Evolutionary conservation across 129 eudicot species (phyloP), one percentile per base, ranked within the genome.

Genomic region (Saussurea involucrata): DNA sequence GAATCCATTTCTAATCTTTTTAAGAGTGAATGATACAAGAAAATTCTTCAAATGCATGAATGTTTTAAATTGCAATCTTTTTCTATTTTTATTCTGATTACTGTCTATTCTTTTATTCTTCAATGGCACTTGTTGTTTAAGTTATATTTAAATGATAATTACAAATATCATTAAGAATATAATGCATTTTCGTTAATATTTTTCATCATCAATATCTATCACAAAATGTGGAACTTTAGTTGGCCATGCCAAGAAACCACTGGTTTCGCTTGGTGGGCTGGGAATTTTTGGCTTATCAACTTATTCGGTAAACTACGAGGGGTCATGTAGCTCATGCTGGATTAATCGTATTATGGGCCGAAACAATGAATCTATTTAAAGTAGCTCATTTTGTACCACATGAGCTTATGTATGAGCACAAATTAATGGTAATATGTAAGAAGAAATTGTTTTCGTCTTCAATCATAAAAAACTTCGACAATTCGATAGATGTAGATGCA

Each of bases 311-410:
- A 74, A 61, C 33, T 61, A 37, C 34, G 37, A 75, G 42, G 64
- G 63, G 71, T 63, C 72, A 36, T 64, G 63, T 63, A 37, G 79
- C 28, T n/a, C 40, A 34, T 75, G 79, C 46, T 10, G 9, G 29
- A 75, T 64, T 75, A 63, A 75, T 64, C 12, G 4, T 37, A 64
- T 37, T 36, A 0, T 64, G 40, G 72, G 71, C 34, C 6, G n/a
- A 17, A 15, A 20, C 20, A 46, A 15, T 15, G 6, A 15, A 46
- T 13, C 6, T 12, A 33, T 67, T 67, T 67, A 17, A 67, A 32
- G 25, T 32, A 2, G 49, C 17, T 67, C 72, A 32, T 32, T 67
- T 31, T 9, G 15, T 67, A 67, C 46, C 3, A 67, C 6, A 13
- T 2, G 11, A 46, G 20, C 5, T 1, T 46, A 4, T 46, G 57